Conservation (phyloP, 116 monocot genomes). For the Zostera marina region DNA sequence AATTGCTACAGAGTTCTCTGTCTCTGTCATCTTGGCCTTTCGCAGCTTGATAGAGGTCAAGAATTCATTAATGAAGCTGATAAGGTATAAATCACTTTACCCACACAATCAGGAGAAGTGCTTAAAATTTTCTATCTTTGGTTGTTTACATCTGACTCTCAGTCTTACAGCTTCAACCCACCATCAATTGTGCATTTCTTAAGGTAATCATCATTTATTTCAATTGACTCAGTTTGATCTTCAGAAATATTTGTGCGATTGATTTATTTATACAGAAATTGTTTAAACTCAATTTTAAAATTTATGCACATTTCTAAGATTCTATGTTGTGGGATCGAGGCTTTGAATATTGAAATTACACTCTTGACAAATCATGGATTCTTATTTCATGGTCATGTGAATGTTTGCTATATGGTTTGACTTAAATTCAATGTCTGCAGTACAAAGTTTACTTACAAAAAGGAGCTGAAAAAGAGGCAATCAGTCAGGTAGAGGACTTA, state of each 20-base stretch:
- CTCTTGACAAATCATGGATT: no score
- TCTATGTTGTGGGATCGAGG: no score
- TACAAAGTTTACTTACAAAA: conserved; percentile 74
- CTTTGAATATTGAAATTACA: no score
- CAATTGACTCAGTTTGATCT: no score
- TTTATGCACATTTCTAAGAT: neutral
- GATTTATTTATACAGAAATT: no score
- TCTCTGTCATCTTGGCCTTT: conserved; percentile 68
- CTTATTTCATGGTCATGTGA: no score
- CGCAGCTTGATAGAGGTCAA: conserved; percentile 56
- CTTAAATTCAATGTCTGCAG: conserved; percentile 18
- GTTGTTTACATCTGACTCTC: neutral
- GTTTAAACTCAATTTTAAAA: no score
- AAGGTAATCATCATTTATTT: conserved; percentile 31
- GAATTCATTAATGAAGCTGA: conserved; percentile 81
- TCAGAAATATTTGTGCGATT: no score
- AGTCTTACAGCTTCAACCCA: conserved; percentile 67
- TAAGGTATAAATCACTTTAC: conserved; percentile 33
- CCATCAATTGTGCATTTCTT: conserved; percentile 66
- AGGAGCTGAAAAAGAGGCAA: conserved; percentile 59
- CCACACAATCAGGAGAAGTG: neutral
- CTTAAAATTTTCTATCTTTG: no score
- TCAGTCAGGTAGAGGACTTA: conserved; percentile 59
- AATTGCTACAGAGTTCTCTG: conserved; percentile 81
- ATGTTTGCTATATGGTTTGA: neutral